Evolutionary conservation across 2,329 filamentous ascomycete genomes (phyloP), one percentile per base, ranked within the genome.

Genomic region (Sclerotinia trifoliorum): DNA sequence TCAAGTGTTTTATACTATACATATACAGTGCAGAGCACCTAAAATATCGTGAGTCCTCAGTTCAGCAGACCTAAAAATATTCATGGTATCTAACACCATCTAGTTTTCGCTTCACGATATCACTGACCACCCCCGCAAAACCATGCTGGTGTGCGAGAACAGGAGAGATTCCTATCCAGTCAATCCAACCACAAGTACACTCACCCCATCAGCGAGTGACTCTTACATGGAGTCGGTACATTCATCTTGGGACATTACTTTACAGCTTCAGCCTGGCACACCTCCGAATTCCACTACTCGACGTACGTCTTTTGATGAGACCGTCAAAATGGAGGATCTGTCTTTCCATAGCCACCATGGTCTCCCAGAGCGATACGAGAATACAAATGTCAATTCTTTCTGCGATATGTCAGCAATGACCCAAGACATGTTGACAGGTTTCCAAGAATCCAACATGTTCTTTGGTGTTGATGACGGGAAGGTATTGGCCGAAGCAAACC

Each of bases 321-420:
- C 63, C 1, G 17, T 63, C 24, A 65, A 67, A 39, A 32, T 69
- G 32, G 73, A 74, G 58, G 68, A 73, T 32, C 39, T 66, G 29
- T 68, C 65, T 24, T 65, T 69, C 21, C 52, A 66, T 10, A 67
- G 65, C n/a, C 32, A 52, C 26, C 42, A 26, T 55, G 39, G 29
- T n/a, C 57, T 63, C 13, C 70, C 72, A 4, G 65, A 69, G 5
- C 55, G 63, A 44, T 71, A 69, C 46, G 67, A 10, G 35, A 52
- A 44, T 35, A 46, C 57, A 24, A 54, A 26, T 13, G 19, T 15
- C 32, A 60, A 52, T n/a, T 26, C 39, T 19, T 57, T 71, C 44
- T 70, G 56, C 57, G 29, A 67, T 21, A 69, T 73, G 69, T 66
- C 70, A 5, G 55, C 68, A 32, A 68, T 74, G 56, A 52, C 66